Evolutionary conservation across 164 flowering plant species (phyloP), one percentile per base, ranked within the genome.

Genomic region (Paratinospora sagittata): DNA sequence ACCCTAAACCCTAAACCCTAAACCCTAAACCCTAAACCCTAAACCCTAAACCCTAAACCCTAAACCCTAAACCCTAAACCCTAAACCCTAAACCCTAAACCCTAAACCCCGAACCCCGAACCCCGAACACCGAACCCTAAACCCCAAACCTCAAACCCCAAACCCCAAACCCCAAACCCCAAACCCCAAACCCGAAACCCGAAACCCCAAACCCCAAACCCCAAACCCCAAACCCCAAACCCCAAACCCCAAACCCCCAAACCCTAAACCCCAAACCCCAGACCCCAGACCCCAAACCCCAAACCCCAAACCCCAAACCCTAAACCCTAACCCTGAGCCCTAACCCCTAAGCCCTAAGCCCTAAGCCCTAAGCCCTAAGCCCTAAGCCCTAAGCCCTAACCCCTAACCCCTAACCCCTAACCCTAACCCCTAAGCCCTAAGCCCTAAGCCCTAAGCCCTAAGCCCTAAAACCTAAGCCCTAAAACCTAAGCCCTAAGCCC

Each of bases 41-140:
- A 74, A 69, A 69, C 72, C 72, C 71, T 72, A 76, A 76, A 77
- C 76, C 76, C 73, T 72, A 76, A 76, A 67, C 67, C 67, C 39
- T n/a, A n/a, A n/a, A n/a, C n/a, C n/a, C 67, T 65, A 77, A 77
- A 72, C 73, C 76, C 69, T 69, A 73, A 77, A 72, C 66, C 73
- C 69, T 37, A 63, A 72, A 64, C 63, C 66, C 76, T 67, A 36
- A 77, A 77, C 69, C 76, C 79, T 45, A 36, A 77, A 72, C 34
- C 75, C 79, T 64, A 45, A 76, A 76, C 47, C 69, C 78, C 71
- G 66, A 71, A 75, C 66, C 70, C 74, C 74, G 66, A 67, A 75
- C 66, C 61, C 78, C 71, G 58, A 70, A 75, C 41, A 70, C 71
- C 55, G 30, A 75, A 66, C 78, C 71, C 58, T 70, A 76, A 67